A percentile compares a stretch with the other conserved stretches of the same genome.
phyloP scores from a whole-genome alignment of 164 flowering plant species.

The Cinnamomum micranthum region DNA sequence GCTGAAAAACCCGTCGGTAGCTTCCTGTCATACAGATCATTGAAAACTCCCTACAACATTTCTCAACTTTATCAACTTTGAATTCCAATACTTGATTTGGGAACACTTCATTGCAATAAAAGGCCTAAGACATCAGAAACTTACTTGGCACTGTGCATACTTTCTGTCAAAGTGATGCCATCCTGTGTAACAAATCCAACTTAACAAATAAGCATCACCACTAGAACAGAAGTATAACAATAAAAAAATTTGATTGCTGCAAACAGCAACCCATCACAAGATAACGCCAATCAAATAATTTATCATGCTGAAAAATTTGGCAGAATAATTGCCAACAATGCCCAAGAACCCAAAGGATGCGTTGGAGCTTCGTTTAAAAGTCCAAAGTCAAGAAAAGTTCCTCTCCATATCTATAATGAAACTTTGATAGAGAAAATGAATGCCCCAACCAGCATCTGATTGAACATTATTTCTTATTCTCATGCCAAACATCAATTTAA shows the following conservation, averaged over 20 bases:
- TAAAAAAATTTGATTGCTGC: neutral
- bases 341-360: neutral
- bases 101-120: neutral
- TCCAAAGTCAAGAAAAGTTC: neutral
- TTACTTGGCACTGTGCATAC: constrained; percentile 72
- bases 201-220: constrained; percentile 3
- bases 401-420: neutral
- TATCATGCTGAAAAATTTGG: neutral
- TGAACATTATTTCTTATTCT: neutral
- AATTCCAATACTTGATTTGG: neutral
- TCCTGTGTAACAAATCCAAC: constrained; percentile 43
- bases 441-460: neutral
- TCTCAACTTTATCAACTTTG: neutral
- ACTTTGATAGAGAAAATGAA: neutral
- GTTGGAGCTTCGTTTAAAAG: neutral
- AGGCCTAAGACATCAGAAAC: constrained; percentile 5
- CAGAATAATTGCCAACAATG: neutral
- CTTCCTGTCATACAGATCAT: constrained; percentile 82
- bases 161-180: constrained; percentile 58
- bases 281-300: too few relatives aligned
- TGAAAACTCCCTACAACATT: constrained; percentile 70
- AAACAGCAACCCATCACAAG: too few relatives aligned
- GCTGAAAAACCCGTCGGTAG: constrained; percentile 80
- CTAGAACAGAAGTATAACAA: neutral
- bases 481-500: neutral